Evolutionary conservation across 495 filamentous ascomycete species (phyloP), one percentile per base, ranked within the genome.

Genomic region (Lophiotrema nucula): DNA sequence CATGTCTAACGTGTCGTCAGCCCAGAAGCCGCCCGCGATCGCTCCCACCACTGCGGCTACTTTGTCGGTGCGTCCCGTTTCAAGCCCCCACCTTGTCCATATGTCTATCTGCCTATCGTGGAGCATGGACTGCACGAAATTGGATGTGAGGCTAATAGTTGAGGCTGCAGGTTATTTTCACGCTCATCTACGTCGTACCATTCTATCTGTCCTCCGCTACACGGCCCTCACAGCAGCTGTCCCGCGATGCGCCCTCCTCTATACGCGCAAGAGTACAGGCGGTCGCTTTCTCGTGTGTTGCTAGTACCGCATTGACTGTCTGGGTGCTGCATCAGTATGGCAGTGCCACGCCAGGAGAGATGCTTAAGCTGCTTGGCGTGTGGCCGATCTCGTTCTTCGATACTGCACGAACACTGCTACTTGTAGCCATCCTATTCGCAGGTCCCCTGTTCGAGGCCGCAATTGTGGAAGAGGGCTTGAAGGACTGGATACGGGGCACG

Each of bases 191-290:
- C 76, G 89, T 97, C 72, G 73, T 88, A 27, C 91, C 93, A 27
- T 89, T 98, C 78, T 97, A 97, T 74, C 74, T 92, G 59, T 93
- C 85, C 21, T 64, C 81, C 4, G 76, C 81, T 25, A 93, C 91
- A 4, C 86, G 91, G 18, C 91, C 92, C 2, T 90, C 89, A 1
- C 80, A 82, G n/a, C 82, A 79, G 47, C 81, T 96, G 18, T 87
- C 88, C 49, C 85, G 93, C 53, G 92, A 97, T 81, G 83, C 88
- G 19, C 90, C 93, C 18, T 87, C 86, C 8, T 92, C 95, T 18
- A 96, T 98, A 72, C 88, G 86, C 47, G 86, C 88, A 57, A 85
- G 93, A 63, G 87, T 95, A 67, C 79, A 87, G 49, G 83, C 83
- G 39, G 93, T 96, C 65, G 84, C 80, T 2, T 51, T 85, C 44